These are phyloP conservation scores for Hypoxylon sp. DNA, from an alignment of 2,329 filamentous ascomycete species.

Conservation along the genomic window DNA sequence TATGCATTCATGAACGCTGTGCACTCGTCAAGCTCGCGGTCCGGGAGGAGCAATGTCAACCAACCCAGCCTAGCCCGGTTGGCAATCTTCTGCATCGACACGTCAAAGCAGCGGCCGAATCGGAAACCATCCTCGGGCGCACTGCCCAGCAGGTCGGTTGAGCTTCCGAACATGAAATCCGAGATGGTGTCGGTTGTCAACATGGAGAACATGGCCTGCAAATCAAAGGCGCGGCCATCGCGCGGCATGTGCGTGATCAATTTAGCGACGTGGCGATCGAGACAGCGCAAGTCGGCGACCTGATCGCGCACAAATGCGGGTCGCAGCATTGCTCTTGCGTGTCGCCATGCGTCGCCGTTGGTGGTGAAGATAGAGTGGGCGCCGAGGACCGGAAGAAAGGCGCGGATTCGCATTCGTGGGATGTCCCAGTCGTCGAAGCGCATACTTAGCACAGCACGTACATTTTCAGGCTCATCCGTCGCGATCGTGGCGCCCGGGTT, in stretches of 20 bases:
- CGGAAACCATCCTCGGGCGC: conserved; percentile 56
- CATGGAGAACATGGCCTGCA: conserved; percentile 75
- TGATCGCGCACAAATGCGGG: conserved; percentile 69
- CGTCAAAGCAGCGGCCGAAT: conserved; percentile 67
- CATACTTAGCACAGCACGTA: conserved; percentile 68
- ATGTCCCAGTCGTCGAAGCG: conserved; percentile 66
- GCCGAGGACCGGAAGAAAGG: conserved; percentile 63
- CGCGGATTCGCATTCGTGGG: conserved; percentile 55
- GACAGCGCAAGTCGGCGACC: conserved; percentile 76
- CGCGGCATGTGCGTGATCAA: conserved; percentile 71
- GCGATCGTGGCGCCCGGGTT: conserved; percentile 35
- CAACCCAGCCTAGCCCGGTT: conserved; percentile 60
- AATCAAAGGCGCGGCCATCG: conserved; percentile 69
- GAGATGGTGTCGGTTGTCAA: conserved; percentile 77
- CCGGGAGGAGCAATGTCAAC: conserved; percentile 55
- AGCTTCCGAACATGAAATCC: conserved; percentile 71
- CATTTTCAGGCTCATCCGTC: conserved; percentile 58
- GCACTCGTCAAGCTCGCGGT: conserved; percentile 58
- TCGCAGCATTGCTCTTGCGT: conserved; percentile 66
- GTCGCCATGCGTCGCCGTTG: conserved; percentile 68
- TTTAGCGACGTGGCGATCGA: conserved; percentile 77
- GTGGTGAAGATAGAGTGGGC: conserved; percentile 67
- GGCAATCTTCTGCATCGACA: conserved; percentile 59
- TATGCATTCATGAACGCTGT: conserved; percentile 62
- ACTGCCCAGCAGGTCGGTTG: conserved; percentile 58